These are phyloP conservation scores for Thermoascus crustaceus DNA, from an alignment of 2,329 filamentous ascomycete genomes.

Conservation along the genomic window DNA sequence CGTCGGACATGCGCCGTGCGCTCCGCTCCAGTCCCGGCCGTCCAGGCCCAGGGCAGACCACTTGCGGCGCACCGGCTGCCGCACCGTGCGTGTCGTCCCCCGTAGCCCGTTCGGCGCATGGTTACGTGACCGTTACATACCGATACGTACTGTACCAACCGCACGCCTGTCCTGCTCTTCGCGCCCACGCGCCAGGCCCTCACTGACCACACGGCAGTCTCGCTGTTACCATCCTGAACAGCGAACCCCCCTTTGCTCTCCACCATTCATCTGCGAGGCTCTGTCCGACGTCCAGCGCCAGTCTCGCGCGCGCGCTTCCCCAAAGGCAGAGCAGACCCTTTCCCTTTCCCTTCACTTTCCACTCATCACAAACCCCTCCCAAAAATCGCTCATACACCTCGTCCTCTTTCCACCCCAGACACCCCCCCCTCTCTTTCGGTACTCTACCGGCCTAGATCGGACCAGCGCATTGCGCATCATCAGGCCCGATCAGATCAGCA, in stretches of 20 bases:
- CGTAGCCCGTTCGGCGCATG: too few species aligned
- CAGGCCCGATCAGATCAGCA: not conserved
- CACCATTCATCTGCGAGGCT: too few species aligned
- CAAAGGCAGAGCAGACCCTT: too few species aligned
- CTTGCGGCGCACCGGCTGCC: too few species aligned
- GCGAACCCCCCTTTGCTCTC: not conserved
- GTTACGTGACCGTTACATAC: not conserved
- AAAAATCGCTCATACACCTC: not conserved
- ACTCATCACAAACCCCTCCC: too few species aligned
- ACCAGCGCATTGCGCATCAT: too few species aligned
- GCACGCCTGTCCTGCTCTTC: not conserved
- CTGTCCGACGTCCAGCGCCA: too few species aligned
- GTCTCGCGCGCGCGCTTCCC: too few species aligned
- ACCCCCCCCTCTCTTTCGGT: not conserved
- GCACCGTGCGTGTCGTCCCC: too few species aligned
- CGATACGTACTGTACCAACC: not conserved
- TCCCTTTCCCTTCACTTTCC: too few species aligned
- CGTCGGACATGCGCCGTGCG: too few species aligned
- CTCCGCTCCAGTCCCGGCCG: not conserved
- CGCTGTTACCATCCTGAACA: not conserved
- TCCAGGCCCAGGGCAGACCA: too few species aligned
- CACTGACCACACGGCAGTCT: not conserved
- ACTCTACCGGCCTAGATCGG: not conserved
- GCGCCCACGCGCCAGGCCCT: not conserved
- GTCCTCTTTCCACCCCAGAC: not conserved